Percentiles rank a stretch among this genome's conserved stretches.
Evolutionary conservation across 495 filamentous ascomycete genomes (phyloP).

Genomic region (Trichocladium uniseriatum): DNA sequence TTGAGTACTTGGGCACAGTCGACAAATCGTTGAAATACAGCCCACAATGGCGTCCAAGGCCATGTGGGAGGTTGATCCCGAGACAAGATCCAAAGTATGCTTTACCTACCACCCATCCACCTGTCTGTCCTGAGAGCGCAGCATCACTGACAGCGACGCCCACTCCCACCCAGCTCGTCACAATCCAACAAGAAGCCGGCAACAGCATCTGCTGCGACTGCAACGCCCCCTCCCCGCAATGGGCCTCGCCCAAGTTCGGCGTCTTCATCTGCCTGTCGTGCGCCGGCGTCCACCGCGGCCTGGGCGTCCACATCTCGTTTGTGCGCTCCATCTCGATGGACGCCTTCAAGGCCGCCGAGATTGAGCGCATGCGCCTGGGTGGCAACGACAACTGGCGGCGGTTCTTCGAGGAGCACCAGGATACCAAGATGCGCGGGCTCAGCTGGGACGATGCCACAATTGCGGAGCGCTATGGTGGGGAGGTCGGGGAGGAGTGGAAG

Average conservation of each 20-base stretch:
- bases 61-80: constrained; percentile 98
- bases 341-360: constrained; percentile 82
- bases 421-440: constrained; percentile 49
- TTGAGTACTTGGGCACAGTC: neutral
- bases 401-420: constrained; percentile 68
- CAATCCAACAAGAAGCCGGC: constrained; percentile 75
- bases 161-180: constrained; percentile 52
- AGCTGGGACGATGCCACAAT: constrained; percentile 72
- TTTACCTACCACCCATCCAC: neutral
- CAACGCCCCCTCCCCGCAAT: constrained; percentile 89
- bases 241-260: constrained; percentile 63
- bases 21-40: neutral
- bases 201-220: constrained; percentile 93
- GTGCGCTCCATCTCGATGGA: constrained; percentile 96
- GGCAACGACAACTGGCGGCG: constrained; percentile 78
- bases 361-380: constrained; percentile 75
- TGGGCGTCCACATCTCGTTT: constrained; percentile 97
- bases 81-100: constrained; percentile 80
- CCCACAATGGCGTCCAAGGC: constrained; percentile 39
- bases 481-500: constrained; percentile 91
- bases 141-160: neutral
- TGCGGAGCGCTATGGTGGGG: constrained; percentile 74
- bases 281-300: constrained; percentile 85
- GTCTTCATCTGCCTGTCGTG: constrained; percentile 97
- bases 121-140: neutral